phyloP scores from a whole-genome alignment of 2,329 filamentous ascomycete genomes.

The Remersonia thermophila region DNA sequence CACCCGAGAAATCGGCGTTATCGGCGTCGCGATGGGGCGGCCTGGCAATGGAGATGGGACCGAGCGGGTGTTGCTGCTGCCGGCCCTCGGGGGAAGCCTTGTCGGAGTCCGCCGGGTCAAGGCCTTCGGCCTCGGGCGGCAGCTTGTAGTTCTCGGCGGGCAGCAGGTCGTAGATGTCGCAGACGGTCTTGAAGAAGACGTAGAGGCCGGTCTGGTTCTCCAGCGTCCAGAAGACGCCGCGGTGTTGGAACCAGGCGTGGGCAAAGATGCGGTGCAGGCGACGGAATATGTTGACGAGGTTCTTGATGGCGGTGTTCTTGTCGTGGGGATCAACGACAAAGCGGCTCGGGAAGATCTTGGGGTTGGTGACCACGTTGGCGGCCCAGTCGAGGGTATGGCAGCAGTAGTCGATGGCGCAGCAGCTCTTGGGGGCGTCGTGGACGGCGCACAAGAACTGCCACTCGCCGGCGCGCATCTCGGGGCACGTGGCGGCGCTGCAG shows the following conservation, averaged over 20 bases:
- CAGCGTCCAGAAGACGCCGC: conserved; percentile 87
- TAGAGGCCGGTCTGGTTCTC: conserved; percentile 88
- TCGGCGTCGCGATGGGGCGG: conserved; percentile 21
- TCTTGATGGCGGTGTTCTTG: conserved; percentile 57
- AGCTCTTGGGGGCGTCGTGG: conserved; percentile 90
- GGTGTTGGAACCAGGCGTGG: conserved; percentile 97
- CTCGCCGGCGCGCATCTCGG: conserved; percentile 96
- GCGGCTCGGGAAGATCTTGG: conserved; percentile 88
- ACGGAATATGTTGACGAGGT: conserved; percentile 89
- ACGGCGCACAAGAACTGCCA: conserved; percentile 99
- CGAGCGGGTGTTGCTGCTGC: conserved; percentile 8
- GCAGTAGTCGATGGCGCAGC: conserved; percentile 97
- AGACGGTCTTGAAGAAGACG: conserved; percentile 93
- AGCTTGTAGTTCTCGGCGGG: conserved; percentile 94
- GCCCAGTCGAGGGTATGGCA: conserved; percentile 98
- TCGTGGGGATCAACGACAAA: conserved; percentile 51
- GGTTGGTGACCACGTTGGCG: conserved; percentile 82
- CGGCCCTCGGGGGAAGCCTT: conserved; percentile 7
- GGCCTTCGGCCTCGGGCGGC: conserved; percentile 80
- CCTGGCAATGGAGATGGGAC: conserved; percentile 14
- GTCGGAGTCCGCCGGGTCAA: conserved; percentile 34
- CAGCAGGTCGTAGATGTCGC: conserved; percentile 79
- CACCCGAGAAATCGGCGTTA: conserved; percentile 39
- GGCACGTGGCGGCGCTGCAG: conserved; percentile 80
- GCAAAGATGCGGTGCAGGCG: conserved; percentile 93